Base-by-base conservation (phyloP, 768 basidiomycete genomes). In the Boletus rex-veris region DNA sequence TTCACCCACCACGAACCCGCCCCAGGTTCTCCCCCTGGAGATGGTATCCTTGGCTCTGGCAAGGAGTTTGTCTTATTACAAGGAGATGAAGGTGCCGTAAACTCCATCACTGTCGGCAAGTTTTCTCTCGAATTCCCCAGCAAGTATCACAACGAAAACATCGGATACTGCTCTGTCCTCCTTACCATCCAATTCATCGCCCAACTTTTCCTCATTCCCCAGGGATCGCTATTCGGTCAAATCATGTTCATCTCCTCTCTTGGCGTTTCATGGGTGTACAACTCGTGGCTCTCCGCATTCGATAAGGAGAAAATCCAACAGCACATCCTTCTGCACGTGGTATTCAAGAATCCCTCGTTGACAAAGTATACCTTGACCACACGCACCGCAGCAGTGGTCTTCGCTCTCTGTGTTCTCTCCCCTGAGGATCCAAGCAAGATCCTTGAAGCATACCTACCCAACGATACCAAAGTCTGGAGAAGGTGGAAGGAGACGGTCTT, bases 121-220 rank as follows among this genome's bases (percentile, higher is more conserved):
- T 64, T 57, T 35, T 48, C 42, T 2, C 52, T 57, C 37, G 5
- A 40, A 10, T 57, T 57, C 14, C 52, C 42, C n/a, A 26, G 10
- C 45, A 6, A 47, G 10, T 37, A 4, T 41, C 24, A 57, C 1
- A n/a, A 57, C 0, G 46, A 57, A 24, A 40, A 43, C 42, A 45
- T 57, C n/a, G 52, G 55, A 45, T 48, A 21, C 1, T 57, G 59
- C 11, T 65, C 67, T 5, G 18, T 66, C 33, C 51, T 67, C 15
- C 58, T 67, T 12, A 48, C 55, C 3, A 45, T 52, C 24, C 68
- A 70, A 43, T 69, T 67, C 55, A 44, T 68, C 14, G 47, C 57
- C 9, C 68, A 70, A 45, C 60, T 70, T 7, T 45, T 70, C 49
- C 58, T 70, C 15, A 63, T 67, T 18, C 67, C 68, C 2, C 64